These are phyloP conservation scores for Candida palmyrensis DNA, from an alignment of 805 yeast species.

Conservation along the genomic window DNA sequence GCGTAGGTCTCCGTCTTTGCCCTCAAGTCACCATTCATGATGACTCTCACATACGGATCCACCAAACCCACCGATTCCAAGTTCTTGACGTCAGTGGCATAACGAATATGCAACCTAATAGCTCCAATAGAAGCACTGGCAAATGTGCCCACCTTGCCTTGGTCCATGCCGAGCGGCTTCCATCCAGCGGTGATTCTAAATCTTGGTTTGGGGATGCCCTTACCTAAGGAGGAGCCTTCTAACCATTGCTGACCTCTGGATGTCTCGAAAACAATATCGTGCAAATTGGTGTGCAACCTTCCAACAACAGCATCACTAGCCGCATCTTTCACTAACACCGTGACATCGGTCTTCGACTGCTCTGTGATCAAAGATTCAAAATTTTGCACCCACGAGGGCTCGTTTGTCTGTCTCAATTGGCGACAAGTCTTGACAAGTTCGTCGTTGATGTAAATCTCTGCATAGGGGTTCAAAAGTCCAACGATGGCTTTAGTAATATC, in stretches of 20 bases:
- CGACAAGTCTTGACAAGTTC: slow-evolving; percentile 54
- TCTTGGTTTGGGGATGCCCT: slow-evolving; percentile 34
- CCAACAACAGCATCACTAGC: slow-evolving; percentile 53
- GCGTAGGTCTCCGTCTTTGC: slow-evolving; percentile 53
- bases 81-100: slow-evolving; percentile 47
- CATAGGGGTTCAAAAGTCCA: slow-evolving; percentile 59
- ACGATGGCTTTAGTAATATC: slow-evolving; percentile 47
- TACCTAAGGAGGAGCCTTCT: slow-evolving; percentile 39
- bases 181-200: slow-evolving; percentile 55
- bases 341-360: slow-evolving; percentile 51
- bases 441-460: slow-evolving; percentile 57
- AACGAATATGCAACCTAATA: slow-evolving; percentile 52
- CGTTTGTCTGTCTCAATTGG: slow-evolving; percentile 60
- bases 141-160: slow-evolving; percentile 35
- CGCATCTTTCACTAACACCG: slow-evolving; percentile 57
- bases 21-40: slow-evolving; percentile 52
- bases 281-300: slow-evolving; percentile 45
- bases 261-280: slow-evolving; percentile 48
- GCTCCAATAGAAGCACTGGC: slow-evolving; percentile 64
- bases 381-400: slow-evolving; percentile 66
- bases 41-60: slow-evolving; percentile 67
- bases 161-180: slow-evolving; percentile 62
- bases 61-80: slow-evolving; percentile 66
- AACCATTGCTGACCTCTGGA: slow-evolving; percentile 48
- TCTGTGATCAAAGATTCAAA: slow-evolving; percentile 59